Conservation (phyloP, 495 filamentous ascomycete species). For the Penicillium manginii region DNA sequence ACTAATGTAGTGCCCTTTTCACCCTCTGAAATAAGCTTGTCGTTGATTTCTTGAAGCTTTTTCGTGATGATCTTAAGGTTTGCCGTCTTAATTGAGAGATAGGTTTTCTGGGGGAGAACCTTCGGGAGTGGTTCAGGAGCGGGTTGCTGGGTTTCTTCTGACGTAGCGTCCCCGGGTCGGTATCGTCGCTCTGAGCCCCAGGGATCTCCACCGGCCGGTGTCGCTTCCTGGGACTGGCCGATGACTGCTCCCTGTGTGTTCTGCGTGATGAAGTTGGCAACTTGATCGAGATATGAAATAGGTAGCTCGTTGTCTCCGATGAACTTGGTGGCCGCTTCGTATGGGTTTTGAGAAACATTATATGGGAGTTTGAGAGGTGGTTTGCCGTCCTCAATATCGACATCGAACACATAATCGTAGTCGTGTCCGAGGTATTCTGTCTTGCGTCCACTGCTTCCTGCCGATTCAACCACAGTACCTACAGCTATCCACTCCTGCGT, state of each 20-base stretch:
- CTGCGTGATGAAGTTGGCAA: constrained; percentile 88
- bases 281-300: constrained; percentile 87
- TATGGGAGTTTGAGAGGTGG: constrained; percentile 93
- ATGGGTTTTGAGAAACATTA: constrained; percentile 90
- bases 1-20: constrained; percentile 75
- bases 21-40: constrained; percentile 64
- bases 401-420: constrained; percentile 98
- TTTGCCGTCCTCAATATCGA: constrained; percentile 95
- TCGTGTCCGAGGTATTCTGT: constrained; percentile 79
- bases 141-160: constrained; percentile 31
- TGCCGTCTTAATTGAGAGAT: constrained; percentile 70
- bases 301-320: constrained; percentile 89
- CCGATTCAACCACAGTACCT: constrained; percentile 90
- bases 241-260: constrained; percentile 88
- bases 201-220: constrained; percentile 62
- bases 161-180: constrained; percentile 65
- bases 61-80: constrained; percentile 68
- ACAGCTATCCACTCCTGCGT: constrained; percentile 79
- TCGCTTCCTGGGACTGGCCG: constrained; percentile 56
- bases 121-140: constrained; percentile 56
- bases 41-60: constrained; percentile 75
- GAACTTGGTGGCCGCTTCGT: constrained; percentile 89
- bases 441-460: constrained; percentile 77
- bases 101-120: constrained; percentile 79
- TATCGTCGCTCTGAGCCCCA: constrained; percentile 80